Evolutionary conservation across 441 rosid genomes (phyloP), one percentile per base, ranked within the genome.

Genomic region (Croton laevigatus): DNA sequence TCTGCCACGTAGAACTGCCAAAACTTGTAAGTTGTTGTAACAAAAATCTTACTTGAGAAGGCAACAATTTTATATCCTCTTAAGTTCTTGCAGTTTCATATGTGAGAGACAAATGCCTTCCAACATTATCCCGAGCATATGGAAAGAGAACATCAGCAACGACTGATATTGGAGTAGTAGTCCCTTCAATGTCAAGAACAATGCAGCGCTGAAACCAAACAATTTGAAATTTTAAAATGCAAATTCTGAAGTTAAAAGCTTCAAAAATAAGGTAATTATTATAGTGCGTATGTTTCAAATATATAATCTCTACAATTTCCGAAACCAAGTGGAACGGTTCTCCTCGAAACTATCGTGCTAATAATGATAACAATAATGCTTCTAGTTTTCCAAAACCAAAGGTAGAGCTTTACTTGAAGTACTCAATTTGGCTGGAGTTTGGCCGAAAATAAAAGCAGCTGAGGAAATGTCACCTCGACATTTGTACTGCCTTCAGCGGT

Each of bases 141-240:
- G 98, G 99, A 81, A 87, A 93, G 69, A 93, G 96, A 69, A 95
- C 85, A 66, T 95, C 99, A 5, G 87, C 76, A 74, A 93, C 99
- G 71, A 91, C 93, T 48, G 97, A 83, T 81, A 95, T 95, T 51
- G 99, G 98, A 9, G 98, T 91, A 1, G 98, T 93, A 76, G 94
- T 95, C 73, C 99, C 99, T 85, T 93, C 99, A 54, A 93, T 93
- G 82, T 93, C 98, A 36, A 95, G 97, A 79, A 95, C 86, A 81
- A 95, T 73, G 82, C 86, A 95, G 66, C 75, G 79, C 98, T 93
- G 90, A 81, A 71, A 76, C 75, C 80, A 75, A 77, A 82, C 20
- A 71, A 48, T 49, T 64, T 60, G n/a, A 54, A 69, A 63, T 65
- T 48, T 64, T 61, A 64, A 66, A 60, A 51, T 20, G 16, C 1